Conservation (phyloP, 306 rosid genomes). For the Oxytropis ochrocephala region DNA sequence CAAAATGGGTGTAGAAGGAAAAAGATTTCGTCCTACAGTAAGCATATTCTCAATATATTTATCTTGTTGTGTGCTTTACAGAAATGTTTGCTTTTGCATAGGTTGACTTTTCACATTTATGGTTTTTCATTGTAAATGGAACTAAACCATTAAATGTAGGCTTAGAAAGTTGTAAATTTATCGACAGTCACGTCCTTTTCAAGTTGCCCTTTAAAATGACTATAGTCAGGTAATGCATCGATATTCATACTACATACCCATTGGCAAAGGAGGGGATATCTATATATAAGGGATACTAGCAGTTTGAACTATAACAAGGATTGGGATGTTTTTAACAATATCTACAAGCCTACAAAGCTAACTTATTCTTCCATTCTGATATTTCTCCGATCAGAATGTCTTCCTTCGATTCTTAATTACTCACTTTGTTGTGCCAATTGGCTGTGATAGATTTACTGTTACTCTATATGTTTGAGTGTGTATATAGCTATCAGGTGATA, state of each 20-base stretch:
- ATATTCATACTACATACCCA: not conserved
- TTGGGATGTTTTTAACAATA: not conserved
- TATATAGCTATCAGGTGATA: no score
- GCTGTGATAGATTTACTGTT: not conserved
- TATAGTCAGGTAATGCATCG: not conserved
- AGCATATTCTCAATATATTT: constrained; percentile 17
- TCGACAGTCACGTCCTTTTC: not conserved
- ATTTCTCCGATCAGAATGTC: constrained; percentile 2
- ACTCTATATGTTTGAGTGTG: not conserved
- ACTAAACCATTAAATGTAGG: not conserved
- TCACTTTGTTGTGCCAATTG: not conserved
- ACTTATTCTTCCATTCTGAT: not conserved
- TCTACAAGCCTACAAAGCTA: not conserved
- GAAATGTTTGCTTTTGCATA: not conserved
- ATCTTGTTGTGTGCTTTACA: not conserved
- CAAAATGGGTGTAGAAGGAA: constrained; percentile 95
- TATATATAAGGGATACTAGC: not conserved
- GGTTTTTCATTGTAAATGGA: constrained; percentile 1
- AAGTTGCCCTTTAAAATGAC: not conserved
- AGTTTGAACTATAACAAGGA: constrained; percentile 5
- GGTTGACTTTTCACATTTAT: not conserved
- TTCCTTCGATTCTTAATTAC: not conserved
- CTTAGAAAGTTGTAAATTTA: not conserved
- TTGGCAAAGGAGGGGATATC: no score
- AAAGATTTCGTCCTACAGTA: constrained; percentile 97